Conservation (phyloP, 345 rosid genomes). For the Salix brachista region DNA sequence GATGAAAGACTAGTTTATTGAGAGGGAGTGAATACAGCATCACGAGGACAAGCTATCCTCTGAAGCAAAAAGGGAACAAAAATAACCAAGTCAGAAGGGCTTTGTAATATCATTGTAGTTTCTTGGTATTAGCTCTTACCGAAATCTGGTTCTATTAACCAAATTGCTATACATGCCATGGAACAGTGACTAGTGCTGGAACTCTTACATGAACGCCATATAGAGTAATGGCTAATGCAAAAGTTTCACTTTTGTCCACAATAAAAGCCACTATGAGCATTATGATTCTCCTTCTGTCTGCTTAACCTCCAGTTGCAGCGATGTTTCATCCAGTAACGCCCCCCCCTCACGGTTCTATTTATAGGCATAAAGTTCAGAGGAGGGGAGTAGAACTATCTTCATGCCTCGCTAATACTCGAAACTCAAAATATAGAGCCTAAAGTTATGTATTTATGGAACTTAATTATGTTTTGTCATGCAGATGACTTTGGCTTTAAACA, state of each 20-base stretch:
- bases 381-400: not conserved
- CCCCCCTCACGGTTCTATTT: not conserved
- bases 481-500: slow-evolving; percentile 93
- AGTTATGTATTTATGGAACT: not conserved
- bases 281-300: not conserved
- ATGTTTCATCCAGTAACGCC: not conserved
- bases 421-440: not conserved
- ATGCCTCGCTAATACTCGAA: not conserved
- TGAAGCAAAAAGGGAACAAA: too few relatives aligned
- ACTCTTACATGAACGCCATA: not conserved
- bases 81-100: too few relatives aligned
- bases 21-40: too few relatives aligned
- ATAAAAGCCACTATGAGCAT: not conserved
- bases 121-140: not conserved
- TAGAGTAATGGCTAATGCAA: not conserved
- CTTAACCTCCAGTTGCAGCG: not conserved
- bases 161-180: too few relatives aligned
- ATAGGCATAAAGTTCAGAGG: not conserved
- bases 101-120: too few relatives aligned
- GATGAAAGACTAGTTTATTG: too few relatives aligned
- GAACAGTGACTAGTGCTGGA: too few relatives aligned
- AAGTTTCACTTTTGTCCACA: not conserved
- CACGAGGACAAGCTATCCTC: too few relatives aligned
- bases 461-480: slow-evolving; percentile 27
- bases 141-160: not conserved